Percentiles rank a stretch among this genome's conserved stretches.
Evolutionary conservation across 2,329 filamentous ascomycete species (phyloP).

Genomic region (Trichoderma sp.): DNA sequence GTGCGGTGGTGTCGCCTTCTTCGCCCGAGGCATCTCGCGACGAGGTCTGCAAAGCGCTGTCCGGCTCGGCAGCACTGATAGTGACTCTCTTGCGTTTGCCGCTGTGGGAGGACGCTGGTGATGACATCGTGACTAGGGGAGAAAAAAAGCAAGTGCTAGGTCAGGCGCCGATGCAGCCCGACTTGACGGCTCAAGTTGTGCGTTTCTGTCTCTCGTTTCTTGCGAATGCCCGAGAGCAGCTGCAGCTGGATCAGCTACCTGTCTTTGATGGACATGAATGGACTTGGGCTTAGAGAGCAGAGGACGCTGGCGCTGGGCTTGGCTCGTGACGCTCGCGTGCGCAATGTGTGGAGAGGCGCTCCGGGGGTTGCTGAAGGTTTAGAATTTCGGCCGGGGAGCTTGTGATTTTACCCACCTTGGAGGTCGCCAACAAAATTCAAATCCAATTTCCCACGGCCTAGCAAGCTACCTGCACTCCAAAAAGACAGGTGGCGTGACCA

Average conservation of each 20-base stretch:
- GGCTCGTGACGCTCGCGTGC: slow-evolving; percentile 15
- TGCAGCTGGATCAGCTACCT: neutral
- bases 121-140: slow-evolving; percentile 51
- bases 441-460: slow-evolving; percentile 17
- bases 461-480: slow-evolving; percentile 13
- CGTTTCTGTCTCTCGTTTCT: neutral
- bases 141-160: neutral
- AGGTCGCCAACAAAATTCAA: slow-evolving; percentile 1
- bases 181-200: neutral
- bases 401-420: slow-evolving; percentile 18
- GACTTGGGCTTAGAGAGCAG: neutral
- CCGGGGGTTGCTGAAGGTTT: slow-evolving; percentile 18
- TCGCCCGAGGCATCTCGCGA: slow-evolving; percentile 82
- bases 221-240: neutral
- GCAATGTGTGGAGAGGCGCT: slow-evolving; percentile 18
- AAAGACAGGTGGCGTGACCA: slow-evolving; percentile 19
- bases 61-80: slow-evolving; percentile 46
- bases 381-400: slow-evolving; percentile 14
- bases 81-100: slow-evolving; percentile 80
- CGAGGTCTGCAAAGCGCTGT: slow-evolving; percentile 63
- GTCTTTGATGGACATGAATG: neutral
- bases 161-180: slow-evolving; percentile 15
- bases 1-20: slow-evolving; percentile 72
- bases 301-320: neutral
- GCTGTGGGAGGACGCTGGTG: slow-evolving; percentile 52